Evolutionary conservation across 2,329 filamentous ascomycete genomes (phyloP), one percentile per base, ranked within the genome.

Genomic region (Fusarium irregulare): DNA sequence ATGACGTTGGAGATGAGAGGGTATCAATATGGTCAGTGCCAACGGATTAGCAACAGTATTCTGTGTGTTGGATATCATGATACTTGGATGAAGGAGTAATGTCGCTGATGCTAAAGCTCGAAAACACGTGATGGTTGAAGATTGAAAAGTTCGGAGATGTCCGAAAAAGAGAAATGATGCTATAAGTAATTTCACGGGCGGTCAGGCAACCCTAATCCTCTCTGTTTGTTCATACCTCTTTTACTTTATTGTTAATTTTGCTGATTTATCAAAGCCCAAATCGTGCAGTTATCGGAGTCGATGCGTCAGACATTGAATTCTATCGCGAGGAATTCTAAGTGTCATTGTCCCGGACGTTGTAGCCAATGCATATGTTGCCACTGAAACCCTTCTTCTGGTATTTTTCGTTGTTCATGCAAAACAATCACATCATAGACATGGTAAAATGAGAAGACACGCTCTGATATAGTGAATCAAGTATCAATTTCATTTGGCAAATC

Each of bases 401-500:
- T 37, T 18, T 37, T 34, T 5, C 32, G 5, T 18, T 34, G 7
- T 34, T 11, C 16, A 18, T 11, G 16, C 9, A 18, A 10, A 37
- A 6, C 0, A 37, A 6, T 9, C 16, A 18, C 8, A 18, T 6
- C 5, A 11, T 10, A 6, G 2, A 14, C 7, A 14, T 14, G 12
- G 11, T 11, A 14, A 13, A 32, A 3, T 3, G 30, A 10, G 9
- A 18, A 37, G 5, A 7, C 5, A 37, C 9, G 5, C 18, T 18
- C 30, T 13, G 30, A 32, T 16, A 16, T 32, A 6, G 8, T 50
- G 4, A 9, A 8, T 28, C 1, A 49, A 25, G 4, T 47, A 46
- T 63, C 8, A 21, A 23, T 2, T 23, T 20, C 50, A 41, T 21
- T 4, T 11, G 13, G 25, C 32, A n/a, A 66, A 34, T 1, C 70